Base-by-base conservation (phyloP, 495 filamentous ascomycete genomes). In the Cudoniella acicularis region DNA sequence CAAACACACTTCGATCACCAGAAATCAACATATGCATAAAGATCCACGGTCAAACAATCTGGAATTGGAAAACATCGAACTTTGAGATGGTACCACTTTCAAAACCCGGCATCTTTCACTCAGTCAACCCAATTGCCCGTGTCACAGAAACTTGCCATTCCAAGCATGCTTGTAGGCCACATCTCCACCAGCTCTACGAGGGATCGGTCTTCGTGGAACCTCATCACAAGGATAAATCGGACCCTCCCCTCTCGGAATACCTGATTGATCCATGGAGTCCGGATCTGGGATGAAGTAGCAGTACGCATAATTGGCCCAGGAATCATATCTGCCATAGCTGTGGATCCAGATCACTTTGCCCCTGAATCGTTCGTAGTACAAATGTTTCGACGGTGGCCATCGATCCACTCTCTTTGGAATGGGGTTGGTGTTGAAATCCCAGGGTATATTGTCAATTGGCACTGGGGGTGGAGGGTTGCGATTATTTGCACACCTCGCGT, bases 311-410 rank as follows among this genome's bases (percentile, higher is more conserved):
- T 9, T 21, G 26, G 24, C 2, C 51, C 4, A 10, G 18, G 1
- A 10, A 16, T 16, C 4, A 3, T 21, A n/a, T 2, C 18, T 3
- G 36, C 22, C 13, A 40, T 10, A 27, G 18, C 13, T 36, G 6
- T 36, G 6, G 13, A 36, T 36, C 4, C 4, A 6, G 13, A 36
- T 36, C 13, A 6, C 6, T 13, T 36, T 36, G 4, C 57, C 42
- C 20, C 57, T 10, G 18, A 45, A 60, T 13, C 57, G 40, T 1
- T 60, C 57, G 21, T 60, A 60, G 27, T 22, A 60, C 27, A 60
- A n/a, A 22, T 54, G 57, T 21, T 60, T 60, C 2, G 49, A 54
- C 11, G 57, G 57, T 0, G 57, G 57, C 57, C 57, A 60, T 1
- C 57, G 40, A 47, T 54, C 50, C 16, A 43, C 25, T 47, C 57